Percentiles rank a stretch among this genome's conserved stretches.
phyloP scores from a whole-genome alignment of 2,329 filamentous ascomycete genomes.

The Pyrenophora tritici-repentis region DNA sequence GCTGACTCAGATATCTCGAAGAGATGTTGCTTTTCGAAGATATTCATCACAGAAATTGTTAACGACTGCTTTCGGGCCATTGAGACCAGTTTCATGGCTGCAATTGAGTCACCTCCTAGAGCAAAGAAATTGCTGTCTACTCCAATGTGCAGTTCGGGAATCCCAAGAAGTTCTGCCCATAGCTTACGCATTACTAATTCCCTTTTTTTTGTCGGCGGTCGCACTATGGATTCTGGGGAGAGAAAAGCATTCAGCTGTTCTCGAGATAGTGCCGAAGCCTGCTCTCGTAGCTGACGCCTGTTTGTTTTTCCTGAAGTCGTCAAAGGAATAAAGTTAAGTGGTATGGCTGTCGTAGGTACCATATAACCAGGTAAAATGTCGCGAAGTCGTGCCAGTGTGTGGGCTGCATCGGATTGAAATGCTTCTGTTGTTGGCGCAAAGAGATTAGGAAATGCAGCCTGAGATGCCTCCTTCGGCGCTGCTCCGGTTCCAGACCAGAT shows the following conservation, averaged over 20 bases:
- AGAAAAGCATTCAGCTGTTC: constrained; percentile 35
- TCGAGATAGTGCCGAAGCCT: constrained; percentile 18
- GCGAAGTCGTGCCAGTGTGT: no score
- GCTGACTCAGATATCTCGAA: no score
- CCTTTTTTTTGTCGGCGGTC: neutral
- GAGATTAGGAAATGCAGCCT: neutral
- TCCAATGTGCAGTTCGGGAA: constrained; percentile 28
- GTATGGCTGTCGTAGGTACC: constrained; percentile 52
- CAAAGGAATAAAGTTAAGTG: constrained; percentile 50
- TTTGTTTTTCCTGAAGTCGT: constrained; percentile 52
- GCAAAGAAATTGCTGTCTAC: constrained; percentile 20
- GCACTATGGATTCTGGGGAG: neutral
- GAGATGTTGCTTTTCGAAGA: no score
- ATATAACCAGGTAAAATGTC: constrained; percentile 41
- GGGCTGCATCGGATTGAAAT: neutral
- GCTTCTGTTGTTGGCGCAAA: neutral
- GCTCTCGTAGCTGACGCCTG: constrained; percentile 1
- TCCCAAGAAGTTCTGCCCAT: neutral
- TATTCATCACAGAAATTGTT: no score
- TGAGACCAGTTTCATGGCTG: constrained; percentile 29
- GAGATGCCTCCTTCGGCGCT: no score
- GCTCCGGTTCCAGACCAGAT: no score
- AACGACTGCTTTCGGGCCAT: no score
- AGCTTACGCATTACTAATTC: no score
- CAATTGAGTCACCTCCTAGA: constrained; percentile 34